Base-by-base conservation (phyloP, 352 stramenopile species). In the Phytophthora crassamura region DNA sequence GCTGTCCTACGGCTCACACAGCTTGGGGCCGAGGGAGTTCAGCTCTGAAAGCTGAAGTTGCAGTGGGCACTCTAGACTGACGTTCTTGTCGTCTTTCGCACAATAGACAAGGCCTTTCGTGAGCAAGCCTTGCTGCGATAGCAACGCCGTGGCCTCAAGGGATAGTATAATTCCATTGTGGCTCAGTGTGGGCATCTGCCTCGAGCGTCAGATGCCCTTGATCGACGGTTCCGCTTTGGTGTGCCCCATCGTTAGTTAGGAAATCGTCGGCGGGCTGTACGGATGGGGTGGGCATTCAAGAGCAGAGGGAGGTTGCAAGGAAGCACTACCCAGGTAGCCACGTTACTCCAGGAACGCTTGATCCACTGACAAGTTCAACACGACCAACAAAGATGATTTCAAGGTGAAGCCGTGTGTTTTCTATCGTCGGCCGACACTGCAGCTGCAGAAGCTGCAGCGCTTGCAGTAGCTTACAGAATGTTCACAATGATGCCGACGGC, bases 381-480 rank as follows among this genome's bases (percentile, higher is more conserved):
- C 41, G 41, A 48, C 10, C 15, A 33, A 20, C 11, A 20, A 30
- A 48, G 12, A 28, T 47, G 18, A 20, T 20, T n/a, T 9, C 18
- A 35, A 34, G 14, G 34, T 42, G 36, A 49, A 50, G 38, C 28
- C 16, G 25, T 36, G 11, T 64, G 4, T 56, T 35, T 51, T 64
- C 53, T 60, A 42, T 52, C 34, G 46, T 51, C 28, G 28, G 35
- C 38, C 38, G 20, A 18, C 30, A 36, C 36, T 54, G 46, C 10
- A 34, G 28, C 46, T 41, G 15, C n/a, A 53, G 20, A 7, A 38
- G 6, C 6, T 43, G 12, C 46, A 34, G 22, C 15, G 40, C 16
- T 25, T 25, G 18, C 43, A 35, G 7, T n/a, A 59, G 28, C 32
- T 36, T 64, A 72, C 18, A 59, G 11, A 18, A 64, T 50, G 45